These are phyloP conservation scores for Cryptococcus hybrid DNA, from an alignment of 1,284 basidiomycete species.

Conservation along the genomic window DNA sequence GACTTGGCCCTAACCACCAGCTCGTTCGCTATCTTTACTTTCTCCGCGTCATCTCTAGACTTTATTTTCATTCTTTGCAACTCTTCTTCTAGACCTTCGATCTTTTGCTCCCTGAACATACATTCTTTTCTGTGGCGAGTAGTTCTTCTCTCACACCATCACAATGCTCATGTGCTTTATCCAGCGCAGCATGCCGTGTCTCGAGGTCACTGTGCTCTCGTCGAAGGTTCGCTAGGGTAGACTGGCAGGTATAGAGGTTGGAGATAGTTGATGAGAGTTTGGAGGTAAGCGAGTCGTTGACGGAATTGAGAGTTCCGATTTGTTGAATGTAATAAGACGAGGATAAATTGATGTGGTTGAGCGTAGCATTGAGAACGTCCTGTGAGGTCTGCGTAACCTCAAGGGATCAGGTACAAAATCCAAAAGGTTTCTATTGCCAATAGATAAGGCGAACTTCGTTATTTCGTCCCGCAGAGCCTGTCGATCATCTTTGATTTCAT, in stretches of 20 bases:
- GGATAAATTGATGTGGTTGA: slow-evolving; percentile 13
- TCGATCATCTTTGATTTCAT: slow-evolving; percentile 4
- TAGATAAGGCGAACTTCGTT: no score
- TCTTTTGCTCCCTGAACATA: slow-evolving; percentile 3
- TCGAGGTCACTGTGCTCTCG: slow-evolving; percentile 11
- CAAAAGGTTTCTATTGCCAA: background rate
- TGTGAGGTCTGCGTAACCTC: no score
- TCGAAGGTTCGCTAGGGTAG: slow-evolving; percentile 10
- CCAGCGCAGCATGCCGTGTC: slow-evolving; percentile 6
- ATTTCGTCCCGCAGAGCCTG: slow-evolving; percentile 4
- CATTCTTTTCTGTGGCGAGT: slow-evolving; percentile 1
- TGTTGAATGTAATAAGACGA: slow-evolving; percentile 4
- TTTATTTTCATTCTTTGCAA: slow-evolving; percentile 10
- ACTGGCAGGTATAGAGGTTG: slow-evolving; percentile 1
- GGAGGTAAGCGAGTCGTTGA: slow-evolving; percentile 7
- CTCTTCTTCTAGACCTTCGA: slow-evolving; percentile 12
- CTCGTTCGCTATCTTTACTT: slow-evolving; percentile 29
- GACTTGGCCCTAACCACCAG: slow-evolving; percentile 19
- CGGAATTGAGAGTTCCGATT: slow-evolving; percentile 3
- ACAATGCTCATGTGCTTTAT: slow-evolving; percentile 19
- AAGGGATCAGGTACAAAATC: no score
- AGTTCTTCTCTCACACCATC: background rate
- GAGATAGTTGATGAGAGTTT: slow-evolving; percentile 3
- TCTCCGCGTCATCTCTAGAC: slow-evolving; percentile 19
- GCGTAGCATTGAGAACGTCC: no score